A percentile compares a stretch with the other conserved stretches of the same genome.
These are phyloP conservation scores for Tricholoma furcatifolium DNA, from an alignment of 768 basidiomycete genomes.

Conservation along the genomic window DNA sequence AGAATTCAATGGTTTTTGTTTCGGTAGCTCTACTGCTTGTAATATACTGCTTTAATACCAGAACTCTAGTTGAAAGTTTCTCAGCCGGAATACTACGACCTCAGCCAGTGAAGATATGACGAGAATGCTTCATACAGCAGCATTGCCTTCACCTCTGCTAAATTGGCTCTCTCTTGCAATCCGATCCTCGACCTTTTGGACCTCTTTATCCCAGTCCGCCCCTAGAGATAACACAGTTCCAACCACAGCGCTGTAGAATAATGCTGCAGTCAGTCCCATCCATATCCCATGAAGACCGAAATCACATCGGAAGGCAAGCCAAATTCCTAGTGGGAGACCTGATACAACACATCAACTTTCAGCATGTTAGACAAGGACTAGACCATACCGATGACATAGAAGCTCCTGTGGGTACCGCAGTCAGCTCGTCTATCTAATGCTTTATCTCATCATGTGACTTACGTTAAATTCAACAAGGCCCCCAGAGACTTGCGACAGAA, in stretches of 20 bases:
- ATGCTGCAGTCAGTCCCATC: slow-evolving; percentile 71
- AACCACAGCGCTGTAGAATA: slow-evolving; percentile 51
- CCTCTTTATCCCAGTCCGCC: background rate
- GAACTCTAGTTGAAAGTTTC: background rate
- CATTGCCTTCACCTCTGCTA: background rate
- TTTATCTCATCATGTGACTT: slow-evolving; percentile 11
- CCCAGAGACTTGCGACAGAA: slow-evolving; percentile 51
- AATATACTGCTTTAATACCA: no score
- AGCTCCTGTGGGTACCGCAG: slow-evolving; percentile 41
- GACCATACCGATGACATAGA: slow-evolving; percentile 62
- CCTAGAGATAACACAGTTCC: slow-evolving; percentile 27
- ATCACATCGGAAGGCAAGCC: slow-evolving; percentile 60
- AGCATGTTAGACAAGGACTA: background rate
- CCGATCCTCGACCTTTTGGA: background rate
- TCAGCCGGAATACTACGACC: background rate
- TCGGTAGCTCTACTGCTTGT: no score
- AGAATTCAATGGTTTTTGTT: no score
- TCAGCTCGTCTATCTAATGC: background rate
- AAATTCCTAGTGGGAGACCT: slow-evolving; percentile 80
- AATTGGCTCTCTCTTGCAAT: background rate
- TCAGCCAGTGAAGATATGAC: background rate
- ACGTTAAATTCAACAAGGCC: slow-evolving; percentile 76
- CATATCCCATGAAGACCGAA: slow-evolving; percentile 75
- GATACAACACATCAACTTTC: background rate
- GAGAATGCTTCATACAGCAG: background rate